Percentiles rank a stretch among this genome's conserved stretches.
These are phyloP conservation scores for Sporothrix brasiliensis DNA, from an alignment of 2,329 filamentous ascomycete species.

Conservation along the genomic window DNA sequence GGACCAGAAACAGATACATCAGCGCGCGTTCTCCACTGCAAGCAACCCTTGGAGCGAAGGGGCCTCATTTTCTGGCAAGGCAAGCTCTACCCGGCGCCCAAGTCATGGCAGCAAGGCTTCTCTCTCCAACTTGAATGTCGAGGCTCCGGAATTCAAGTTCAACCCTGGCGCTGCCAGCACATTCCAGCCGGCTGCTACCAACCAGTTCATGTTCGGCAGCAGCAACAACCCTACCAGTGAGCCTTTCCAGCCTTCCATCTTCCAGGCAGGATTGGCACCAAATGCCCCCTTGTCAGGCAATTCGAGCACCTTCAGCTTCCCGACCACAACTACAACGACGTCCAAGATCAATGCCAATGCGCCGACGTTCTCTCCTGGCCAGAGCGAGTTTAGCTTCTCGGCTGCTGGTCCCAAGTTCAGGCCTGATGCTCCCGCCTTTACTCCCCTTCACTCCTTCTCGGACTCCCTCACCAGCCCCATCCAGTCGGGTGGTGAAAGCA, in stretches of 20 bases:
- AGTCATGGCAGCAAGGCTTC: conserved; percentile 71
- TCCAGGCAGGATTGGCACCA: conserved; percentile 47
- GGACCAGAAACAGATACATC: conserved; percentile 53
- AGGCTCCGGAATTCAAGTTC: conserved; percentile 87
- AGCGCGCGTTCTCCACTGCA: conserved; percentile 57
- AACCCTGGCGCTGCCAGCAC: conserved; percentile 56
- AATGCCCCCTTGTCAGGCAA: conserved; percentile 44
- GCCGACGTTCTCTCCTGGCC: conserved; percentile 70
- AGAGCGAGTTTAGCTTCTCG: conserved; percentile 69
- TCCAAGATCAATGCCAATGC: conserved; percentile 69
- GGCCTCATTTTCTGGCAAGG: conserved; percentile 47
- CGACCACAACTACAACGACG: conserved; percentile 45
- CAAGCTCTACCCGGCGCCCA: conserved; percentile 47
- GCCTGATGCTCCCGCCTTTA: conserved; percentile 76
- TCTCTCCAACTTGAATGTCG: conserved; percentile 80
- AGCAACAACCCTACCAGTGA: conserved; percentile 40
- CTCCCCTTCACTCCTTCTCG: conserved; percentile 57
- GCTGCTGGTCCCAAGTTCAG: conserved; percentile 69
- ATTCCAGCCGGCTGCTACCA: conserved; percentile 51
- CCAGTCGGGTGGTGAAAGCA: conserved; percentile 51
- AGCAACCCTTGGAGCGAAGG: conserved; percentile 67
- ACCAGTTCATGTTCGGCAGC: conserved; percentile 54
- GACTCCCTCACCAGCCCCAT: conserved; percentile 53
- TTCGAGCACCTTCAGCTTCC: conserved; percentile 49
- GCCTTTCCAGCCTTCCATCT: conserved; percentile 54